Percentiles rank a stretch among this genome's conserved stretches.
Evolutionary conservation across 176 grass and related monocot species (phyloP).

Genomic region (Carex parvula): DNA sequence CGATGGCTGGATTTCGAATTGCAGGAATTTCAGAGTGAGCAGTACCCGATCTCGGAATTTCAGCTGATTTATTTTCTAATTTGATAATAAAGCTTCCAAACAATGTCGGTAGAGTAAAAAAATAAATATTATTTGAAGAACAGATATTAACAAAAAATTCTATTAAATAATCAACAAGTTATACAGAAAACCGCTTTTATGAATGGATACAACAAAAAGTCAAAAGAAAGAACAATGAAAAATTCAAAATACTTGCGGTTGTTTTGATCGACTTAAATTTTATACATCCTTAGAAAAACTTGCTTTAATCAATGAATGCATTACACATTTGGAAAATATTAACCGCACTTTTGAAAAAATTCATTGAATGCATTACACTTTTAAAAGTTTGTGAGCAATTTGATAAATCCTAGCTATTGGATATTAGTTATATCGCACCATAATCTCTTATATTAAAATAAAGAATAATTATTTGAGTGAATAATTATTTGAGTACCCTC

Average conservation of each 20-base stretch:
- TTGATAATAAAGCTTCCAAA: not conserved
- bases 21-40: too few relatives aligned
- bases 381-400: not conserved
- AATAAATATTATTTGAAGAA: not conserved
- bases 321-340: not conserved
- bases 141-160: not conserved
- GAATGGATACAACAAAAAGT: not conserved
- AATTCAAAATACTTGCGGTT: too few relatives aligned
- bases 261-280: not conserved
- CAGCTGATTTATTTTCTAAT: too few relatives aligned
- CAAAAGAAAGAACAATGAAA: not conserved
- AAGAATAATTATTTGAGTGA: too few relatives aligned
- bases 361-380: too few relatives aligned
- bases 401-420: not conserved
- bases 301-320: not conserved
- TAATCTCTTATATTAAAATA: too few relatives aligned
- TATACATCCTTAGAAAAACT: not conserved
- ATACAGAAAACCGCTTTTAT: not conserved
- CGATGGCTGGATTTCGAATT: too few relatives aligned
- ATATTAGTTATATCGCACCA: too few relatives aligned
- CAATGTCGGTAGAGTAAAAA: not conserved
- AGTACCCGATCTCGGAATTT: too few relatives aligned
- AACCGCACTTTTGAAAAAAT: not conserved
- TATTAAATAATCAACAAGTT: not conserved
- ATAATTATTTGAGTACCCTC: too few relatives aligned